Conservation (phyloP, 2,329 filamentous ascomycete species). For the Calonectria pauciramosa region DNA sequence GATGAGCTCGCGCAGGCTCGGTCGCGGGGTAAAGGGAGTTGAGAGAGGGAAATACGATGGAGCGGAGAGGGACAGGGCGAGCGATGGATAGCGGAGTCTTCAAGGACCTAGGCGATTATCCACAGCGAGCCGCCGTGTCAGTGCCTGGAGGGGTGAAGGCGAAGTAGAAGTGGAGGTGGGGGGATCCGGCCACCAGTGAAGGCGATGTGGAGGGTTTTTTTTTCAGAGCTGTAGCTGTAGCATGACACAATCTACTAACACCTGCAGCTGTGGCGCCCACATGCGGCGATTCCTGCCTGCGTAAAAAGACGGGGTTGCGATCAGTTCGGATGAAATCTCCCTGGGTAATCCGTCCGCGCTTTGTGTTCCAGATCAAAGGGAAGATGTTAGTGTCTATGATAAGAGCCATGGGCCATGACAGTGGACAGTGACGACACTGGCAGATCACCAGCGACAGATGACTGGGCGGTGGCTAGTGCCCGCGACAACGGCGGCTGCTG, state of each 20-base stretch:
- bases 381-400: background rate
- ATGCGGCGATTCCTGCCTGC: background rate
- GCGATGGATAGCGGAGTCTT: background rate
- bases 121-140: slow-evolving; percentile 13
- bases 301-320: background rate
- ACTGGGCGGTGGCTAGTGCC: background rate
- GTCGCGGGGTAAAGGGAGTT: background rate
- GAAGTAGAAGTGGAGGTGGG: slow-evolving; percentile 17
- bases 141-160: slow-evolving; percentile 15
- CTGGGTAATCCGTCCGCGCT: background rate
- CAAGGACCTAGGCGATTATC: slow-evolving; percentile 2
- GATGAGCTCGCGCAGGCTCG: background rate
- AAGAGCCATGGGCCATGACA: background rate
- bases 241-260: slow-evolving; percentile 20
- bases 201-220: slow-evolving; percentile 25
- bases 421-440: background rate
- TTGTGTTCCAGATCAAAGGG: background rate
- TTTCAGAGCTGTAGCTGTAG: slow-evolving; percentile 16
- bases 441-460: background rate
- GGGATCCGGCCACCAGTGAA: slow-evolving; percentile 7
- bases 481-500: slow-evolving; percentile 4
- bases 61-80: background rate
- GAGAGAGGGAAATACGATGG: background rate
- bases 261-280: background rate
- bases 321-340: background rate